These are phyloP conservation scores for Monascus ruber DNA, from an alignment of 2,329 filamentous ascomycete species.

Conservation along the genomic window DNA sequence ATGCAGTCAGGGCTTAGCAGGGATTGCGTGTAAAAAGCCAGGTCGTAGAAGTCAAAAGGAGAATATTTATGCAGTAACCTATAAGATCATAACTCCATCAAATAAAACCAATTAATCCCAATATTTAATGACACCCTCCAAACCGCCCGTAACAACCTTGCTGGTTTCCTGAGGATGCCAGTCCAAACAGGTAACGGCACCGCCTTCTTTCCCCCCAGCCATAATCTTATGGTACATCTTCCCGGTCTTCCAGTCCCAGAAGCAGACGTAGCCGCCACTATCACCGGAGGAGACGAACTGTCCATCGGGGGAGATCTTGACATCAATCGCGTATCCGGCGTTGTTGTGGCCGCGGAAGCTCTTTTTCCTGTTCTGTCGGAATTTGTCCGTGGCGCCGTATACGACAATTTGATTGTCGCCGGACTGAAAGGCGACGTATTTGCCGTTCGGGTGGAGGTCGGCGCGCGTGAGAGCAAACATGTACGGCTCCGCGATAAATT, in stretches of 20 bases:
- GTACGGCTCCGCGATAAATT: conserved; percentile 93
- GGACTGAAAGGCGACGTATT: conserved; percentile 88
- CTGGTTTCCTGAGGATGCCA: conserved; percentile 98
- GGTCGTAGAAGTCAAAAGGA: no score
- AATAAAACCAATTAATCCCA: conserved; percentile 58
- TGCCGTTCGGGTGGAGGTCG: conserved; percentile 73
- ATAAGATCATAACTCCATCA: not conserved
- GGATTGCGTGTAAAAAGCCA: no score
- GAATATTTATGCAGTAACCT: not conserved
- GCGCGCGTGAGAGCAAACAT: conserved; percentile 94
- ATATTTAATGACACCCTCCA: conserved; percentile 80
- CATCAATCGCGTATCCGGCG: conserved; percentile 81
- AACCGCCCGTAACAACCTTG: conserved; percentile 80
- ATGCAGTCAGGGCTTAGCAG: no score
- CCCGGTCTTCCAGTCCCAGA: conserved; percentile 99
- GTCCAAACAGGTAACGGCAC: conserved; percentile 71
- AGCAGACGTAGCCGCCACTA: conserved; percentile 77
- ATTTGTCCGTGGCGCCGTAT: conserved; percentile 88
- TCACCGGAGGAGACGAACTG: conserved; percentile 85
- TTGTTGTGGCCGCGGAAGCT: conserved; percentile 93
- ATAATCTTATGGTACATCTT: conserved; percentile 98
- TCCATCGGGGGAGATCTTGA: conserved; percentile 80
- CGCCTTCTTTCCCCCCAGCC: conserved; percentile 55
- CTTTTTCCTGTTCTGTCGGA: conserved; percentile 96
- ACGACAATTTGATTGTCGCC: conserved; percentile 96